These are phyloP conservation scores for Colletotrichum sojae DNA, from an alignment of 2,329 filamentous ascomycete species.

Conservation along the genomic window DNA sequence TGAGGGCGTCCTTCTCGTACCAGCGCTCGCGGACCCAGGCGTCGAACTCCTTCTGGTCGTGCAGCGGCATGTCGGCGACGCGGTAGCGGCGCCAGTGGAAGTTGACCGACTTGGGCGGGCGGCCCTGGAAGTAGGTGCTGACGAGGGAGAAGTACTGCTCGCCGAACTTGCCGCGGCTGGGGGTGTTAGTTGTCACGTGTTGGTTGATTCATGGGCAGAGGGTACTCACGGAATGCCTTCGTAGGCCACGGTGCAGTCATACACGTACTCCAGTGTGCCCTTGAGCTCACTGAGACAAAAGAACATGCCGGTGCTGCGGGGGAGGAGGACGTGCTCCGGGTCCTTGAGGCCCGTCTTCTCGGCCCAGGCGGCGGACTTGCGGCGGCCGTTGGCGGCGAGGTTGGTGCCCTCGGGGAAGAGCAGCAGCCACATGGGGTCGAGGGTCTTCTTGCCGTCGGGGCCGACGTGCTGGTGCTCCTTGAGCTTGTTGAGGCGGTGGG, in stretches of 20 bases:
- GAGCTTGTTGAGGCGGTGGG: slow-evolving; percentile 79
- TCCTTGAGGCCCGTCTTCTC: slow-evolving; percentile 81
- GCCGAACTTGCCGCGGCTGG: slow-evolving; percentile 83
- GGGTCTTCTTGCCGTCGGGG: slow-evolving; percentile 67
- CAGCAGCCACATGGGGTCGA: slow-evolving; percentile 90
- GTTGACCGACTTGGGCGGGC: slow-evolving; percentile 94
- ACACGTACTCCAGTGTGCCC: slow-evolving; percentile 83
- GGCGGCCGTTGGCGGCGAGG: slow-evolving; percentile 77
- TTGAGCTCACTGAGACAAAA: slow-evolving; percentile 85
- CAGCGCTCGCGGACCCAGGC: slow-evolving; percentile 88
- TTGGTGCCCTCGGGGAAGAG: slow-evolving; percentile 93
- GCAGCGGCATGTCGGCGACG: slow-evolving; percentile 84
- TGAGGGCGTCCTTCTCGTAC: slow-evolving; percentile 91
- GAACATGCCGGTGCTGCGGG: slow-evolving; percentile 83
- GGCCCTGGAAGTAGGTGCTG: slow-evolving; percentile 90
- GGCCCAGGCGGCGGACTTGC: slow-evolving; percentile 81
- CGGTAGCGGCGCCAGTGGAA: slow-evolving; percentile 95
- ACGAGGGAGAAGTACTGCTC: slow-evolving; percentile 90
- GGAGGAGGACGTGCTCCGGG: slow-evolving; percentile 80
- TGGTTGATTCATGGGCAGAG: background rate
- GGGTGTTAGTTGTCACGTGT: slow-evolving; percentile 23
- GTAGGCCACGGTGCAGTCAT: slow-evolving; percentile 96
- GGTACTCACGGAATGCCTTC: slow-evolving; percentile 88
- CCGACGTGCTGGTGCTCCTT: slow-evolving; percentile 67
- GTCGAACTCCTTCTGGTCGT: slow-evolving; percentile 82